A percentile compares a stretch with the other conserved stretches of the same genome.
Evolutionary conservation across 805 yeast genomes (phyloP).

Genomic region (Saccharomycopsis lassenensis): DNA sequence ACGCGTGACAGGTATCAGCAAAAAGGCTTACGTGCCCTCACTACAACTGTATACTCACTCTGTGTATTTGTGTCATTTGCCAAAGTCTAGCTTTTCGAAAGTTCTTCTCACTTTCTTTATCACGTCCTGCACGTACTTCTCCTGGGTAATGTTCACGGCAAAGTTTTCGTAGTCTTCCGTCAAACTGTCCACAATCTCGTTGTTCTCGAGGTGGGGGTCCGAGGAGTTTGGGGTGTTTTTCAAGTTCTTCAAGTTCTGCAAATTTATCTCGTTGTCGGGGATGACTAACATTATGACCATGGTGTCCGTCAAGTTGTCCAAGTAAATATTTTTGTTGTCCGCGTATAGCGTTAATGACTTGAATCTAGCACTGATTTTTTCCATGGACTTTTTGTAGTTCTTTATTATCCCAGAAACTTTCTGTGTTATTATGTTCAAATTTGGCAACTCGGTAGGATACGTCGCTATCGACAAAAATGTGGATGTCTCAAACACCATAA

Average conservation of each 20-base stretch:
- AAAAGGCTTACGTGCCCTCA: too few species aligned
- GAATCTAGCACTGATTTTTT: conserved; percentile 35
- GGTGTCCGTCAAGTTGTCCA: conserved; percentile 35
- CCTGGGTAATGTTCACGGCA: conserved; percentile 18
- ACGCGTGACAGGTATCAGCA: too few species aligned
- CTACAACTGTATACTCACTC: too few species aligned
- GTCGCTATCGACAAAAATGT: conserved; percentile 64
- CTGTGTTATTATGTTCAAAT: conserved; percentile 19
- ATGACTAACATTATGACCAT: conserved; percentile 37
- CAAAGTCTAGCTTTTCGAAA: conserved; percentile 14
- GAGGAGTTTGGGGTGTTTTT: conserved; percentile 22
- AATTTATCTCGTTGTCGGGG: conserved; percentile 24
- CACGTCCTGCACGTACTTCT: conserved; percentile 14
- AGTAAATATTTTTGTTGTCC: conserved; percentile 32
- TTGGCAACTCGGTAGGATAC: conserved; percentile 31
- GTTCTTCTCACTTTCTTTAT: conserved; percentile 18
- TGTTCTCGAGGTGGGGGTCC: conserved; percentile 1
- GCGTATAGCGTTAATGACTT: conserved; percentile 37
- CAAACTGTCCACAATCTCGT: conserved; percentile 8
- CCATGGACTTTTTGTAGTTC: conserved; percentile 36
- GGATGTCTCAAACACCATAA: conserved; percentile 83
- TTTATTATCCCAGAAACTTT: conserved; percentile 39
- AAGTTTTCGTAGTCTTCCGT: conserved; percentile 2
- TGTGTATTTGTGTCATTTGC: too few species aligned
- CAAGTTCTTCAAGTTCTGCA: not conserved